Evolutionary conservation across 139 green algal species (phyloP).

Genomic region (Pseudopediastrum boryanum): DNA sequence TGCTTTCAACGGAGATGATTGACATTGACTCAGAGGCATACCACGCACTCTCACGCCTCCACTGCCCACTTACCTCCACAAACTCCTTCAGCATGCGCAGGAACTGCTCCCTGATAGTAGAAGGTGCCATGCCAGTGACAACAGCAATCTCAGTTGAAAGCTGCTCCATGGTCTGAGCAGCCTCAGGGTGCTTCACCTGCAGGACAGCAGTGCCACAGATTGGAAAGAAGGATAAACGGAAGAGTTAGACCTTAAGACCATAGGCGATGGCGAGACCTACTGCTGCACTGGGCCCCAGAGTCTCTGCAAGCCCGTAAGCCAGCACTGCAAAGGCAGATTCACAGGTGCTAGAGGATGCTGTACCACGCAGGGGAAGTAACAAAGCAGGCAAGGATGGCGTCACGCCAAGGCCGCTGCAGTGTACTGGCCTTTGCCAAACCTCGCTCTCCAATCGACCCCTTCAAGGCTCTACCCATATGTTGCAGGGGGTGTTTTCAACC

Average conservation of each 20-base stretch:
- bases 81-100: constrained; percentile 25
- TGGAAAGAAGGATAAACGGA: neutral
- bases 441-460: no score
- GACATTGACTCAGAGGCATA: no score
- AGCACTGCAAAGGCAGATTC: neutral
- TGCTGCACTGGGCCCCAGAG: neutral
- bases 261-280: neutral
- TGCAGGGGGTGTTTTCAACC: neutral
- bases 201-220: no score
- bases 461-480: no score
- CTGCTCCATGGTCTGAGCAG: neutral
- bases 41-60: no score
- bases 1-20: no score
- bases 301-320: neutral
- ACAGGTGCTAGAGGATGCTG: neutral
- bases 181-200: constrained; percentile 15
- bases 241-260: neutral
- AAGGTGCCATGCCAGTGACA: constrained; percentile 29
- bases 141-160: neutral
- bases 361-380: neutral
- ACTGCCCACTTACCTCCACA: constrained; percentile 4
- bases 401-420: no score
- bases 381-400: no score
- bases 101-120: constrained; percentile 28
- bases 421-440: no score